Base-by-base conservation (phyloP, 352 stramenopile genomes). In the Globisporangium sylvaticum region DNA sequence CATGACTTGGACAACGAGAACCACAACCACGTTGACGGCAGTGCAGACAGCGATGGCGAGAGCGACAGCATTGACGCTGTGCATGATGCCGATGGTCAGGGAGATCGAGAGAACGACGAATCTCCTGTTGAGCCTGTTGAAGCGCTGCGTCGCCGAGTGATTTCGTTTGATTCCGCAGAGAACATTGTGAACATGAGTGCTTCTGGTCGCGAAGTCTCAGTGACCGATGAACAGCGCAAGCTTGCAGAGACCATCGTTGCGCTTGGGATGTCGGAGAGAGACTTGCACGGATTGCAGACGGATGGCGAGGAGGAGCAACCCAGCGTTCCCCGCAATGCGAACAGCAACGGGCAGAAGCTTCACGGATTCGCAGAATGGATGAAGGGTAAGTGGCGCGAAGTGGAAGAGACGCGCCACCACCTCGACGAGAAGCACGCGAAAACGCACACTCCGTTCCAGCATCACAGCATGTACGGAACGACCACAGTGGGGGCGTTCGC, bases 401-500 rank as follows among this genome's bases (percentile, higher is more conserved):
- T 70, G 24, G 37, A 65, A 52, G 32, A 29, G 24, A 58, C 65
- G n/a, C 52, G 48, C 3, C 62, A 66, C 22, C 25, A 34, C 1
- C 58, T 56, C 20, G 55, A 54, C 9, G 61, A 61, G 39, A 72
- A 31, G 50, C 42, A 48, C 12, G 5, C 20, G 25, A 42, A 31
- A 22, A 50, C 24, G 7, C 58, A 55, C 5, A 50, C 64, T 18
- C 78, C 81, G 1, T 93, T 92, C 72, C 65, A 78, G 27, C 74
- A 81, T 9, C 72, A 87, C 42, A 74, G 75, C 27, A 87, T 95
- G 81, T 91, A 92, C 58, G 87, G 82, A 24, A 95, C 85, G 0
- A 90, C 80, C 5, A 95, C 87, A 0, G 87, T 95, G 9, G 87
- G 87, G 1, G 87, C 87, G 3, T 95, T 95, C 74, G 84, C 87